Evolutionary conservation across 2,329 filamentous ascomycete genomes (phyloP).

Genomic region (Rutstroemia sp.): DNA sequence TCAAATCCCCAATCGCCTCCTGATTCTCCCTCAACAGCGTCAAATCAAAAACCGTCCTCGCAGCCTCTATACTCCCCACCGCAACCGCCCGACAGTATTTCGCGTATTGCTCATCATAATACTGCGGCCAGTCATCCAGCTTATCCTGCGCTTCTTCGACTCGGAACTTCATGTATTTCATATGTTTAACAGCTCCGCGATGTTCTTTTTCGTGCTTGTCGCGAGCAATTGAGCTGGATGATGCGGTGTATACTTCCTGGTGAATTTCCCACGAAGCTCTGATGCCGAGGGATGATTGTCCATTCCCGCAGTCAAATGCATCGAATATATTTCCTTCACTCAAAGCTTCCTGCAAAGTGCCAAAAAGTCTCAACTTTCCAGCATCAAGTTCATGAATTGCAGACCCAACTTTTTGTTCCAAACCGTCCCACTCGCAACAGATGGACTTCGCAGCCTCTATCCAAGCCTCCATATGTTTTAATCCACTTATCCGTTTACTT

Average conservation of each 20-base stretch:
- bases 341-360: too few relatives aligned
- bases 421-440: too few relatives aligned
- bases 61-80: neutral
- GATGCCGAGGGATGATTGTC: too few relatives aligned
- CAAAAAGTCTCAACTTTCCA: too few relatives aligned
- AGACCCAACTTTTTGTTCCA: too few relatives aligned
- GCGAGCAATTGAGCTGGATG: neutral
- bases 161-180: neutral
- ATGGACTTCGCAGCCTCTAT: too few relatives aligned
- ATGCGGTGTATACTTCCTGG: neutral
- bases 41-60: neutral
- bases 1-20: neutral
- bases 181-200: neutral
- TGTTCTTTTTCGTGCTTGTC: neutral
- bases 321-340: too few relatives aligned
- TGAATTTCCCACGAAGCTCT: neutral
- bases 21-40: neutral
- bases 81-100: neutral
- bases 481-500: too few relatives aligned
- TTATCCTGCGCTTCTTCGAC: slow-evolving; percentile 4
- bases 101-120: slow-evolving; percentile 7
- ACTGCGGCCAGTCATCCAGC: slow-evolving; percentile 9
- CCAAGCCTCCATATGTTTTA: too few relatives aligned
- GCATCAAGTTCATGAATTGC: too few relatives aligned
- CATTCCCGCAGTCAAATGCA: too few relatives aligned